Evolutionary conservation across 192 early-diverging fungal species (phyloP).

Genomic region (Linnemannia elongata): DNA sequence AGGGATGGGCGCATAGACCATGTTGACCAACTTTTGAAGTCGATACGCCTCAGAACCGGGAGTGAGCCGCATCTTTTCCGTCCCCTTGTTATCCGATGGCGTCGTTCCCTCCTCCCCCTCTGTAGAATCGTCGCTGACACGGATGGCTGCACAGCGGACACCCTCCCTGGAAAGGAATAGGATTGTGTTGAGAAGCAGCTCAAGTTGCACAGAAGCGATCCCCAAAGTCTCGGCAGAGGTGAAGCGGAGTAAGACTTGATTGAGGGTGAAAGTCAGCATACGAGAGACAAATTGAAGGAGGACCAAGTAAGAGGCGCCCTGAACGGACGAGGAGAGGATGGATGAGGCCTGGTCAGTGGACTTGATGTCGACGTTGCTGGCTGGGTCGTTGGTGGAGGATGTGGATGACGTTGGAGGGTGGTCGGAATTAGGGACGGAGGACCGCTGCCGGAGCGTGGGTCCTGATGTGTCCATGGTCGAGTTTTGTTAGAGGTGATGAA

Average conservation of each 20-base stretch:
- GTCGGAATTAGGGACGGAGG: background rate
- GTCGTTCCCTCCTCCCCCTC: constrained; percentile 30
- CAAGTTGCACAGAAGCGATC: constrained; percentile 84
- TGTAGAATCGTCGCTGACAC: constrained; percentile 55
- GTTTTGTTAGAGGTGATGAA: background rate
- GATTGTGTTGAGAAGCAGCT: constrained; percentile 90
- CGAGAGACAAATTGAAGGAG: constrained; percentile 81
- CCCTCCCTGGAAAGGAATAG: constrained; percentile 92
- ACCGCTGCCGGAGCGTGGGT: constrained; percentile 30
- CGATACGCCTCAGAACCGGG: constrained; percentile 38
- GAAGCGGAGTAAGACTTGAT: constrained; percentile 81
- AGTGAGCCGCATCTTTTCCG: background rate
- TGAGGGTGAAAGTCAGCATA: constrained; percentile 85
- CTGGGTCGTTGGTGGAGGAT: background rate
- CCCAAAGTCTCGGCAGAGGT: constrained; percentile 83
- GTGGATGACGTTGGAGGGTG: background rate
- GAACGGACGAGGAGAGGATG: constrained; percentile 70
- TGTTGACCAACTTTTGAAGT: constrained; percentile 76
- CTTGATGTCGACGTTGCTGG: background rate
- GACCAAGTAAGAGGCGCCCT: constrained; percentile 81
- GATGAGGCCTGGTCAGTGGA: constrained; percentile 36
- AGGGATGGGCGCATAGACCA: constrained; percentile 78
- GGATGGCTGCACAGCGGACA: constrained; percentile 79
- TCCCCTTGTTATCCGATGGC: background rate
- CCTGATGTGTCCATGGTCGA: constrained; percentile 25